These are phyloP conservation scores for Ceratocystis diversiconidia DNA, from an alignment of 2,329 filamentous ascomycete genomes.

Conservation along the genomic window DNA sequence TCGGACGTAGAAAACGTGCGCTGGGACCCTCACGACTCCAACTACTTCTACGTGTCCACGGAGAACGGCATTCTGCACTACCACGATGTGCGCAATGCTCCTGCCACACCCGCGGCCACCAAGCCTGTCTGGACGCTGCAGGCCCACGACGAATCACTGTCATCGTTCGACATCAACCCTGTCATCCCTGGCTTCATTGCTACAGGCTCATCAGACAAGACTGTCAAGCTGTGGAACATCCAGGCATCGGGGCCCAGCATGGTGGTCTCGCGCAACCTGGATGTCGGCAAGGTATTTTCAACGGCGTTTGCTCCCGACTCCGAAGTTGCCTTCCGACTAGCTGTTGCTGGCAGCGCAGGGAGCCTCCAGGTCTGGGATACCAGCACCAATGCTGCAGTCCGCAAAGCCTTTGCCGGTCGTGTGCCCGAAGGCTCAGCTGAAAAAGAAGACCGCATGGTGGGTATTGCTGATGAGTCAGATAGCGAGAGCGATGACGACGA, in stretches of 20 bases:
- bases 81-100: conserved; percentile 69
- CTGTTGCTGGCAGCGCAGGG: conserved; percentile 89
- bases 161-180: conserved; percentile 83
- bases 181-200: conserved; percentile 83
- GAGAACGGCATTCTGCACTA: conserved; percentile 86
- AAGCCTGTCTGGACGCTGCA: conserved; percentile 91
- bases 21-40: conserved; percentile 86
- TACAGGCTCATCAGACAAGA: conserved; percentile 86
- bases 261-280: conserved; percentile 81
- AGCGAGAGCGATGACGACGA: conserved; percentile 50
- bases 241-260: conserved; percentile 66
- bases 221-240: conserved; percentile 94
- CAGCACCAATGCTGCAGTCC: conserved; percentile 75
- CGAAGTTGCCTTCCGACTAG: conserved; percentile 81
- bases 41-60: conserved; percentile 91
- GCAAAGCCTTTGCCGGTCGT: conserved; percentile 65
- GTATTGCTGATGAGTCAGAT: conserved; percentile 53
- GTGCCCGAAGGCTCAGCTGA: conserved; percentile 42
- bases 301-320: conserved; percentile 78
- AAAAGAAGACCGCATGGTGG: conserved; percentile 63
- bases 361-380: conserved; percentile 93
- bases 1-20: conserved; percentile 84
- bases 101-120: conserved; percentile 54
- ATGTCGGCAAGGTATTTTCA: conserved; percentile 89
- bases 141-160: conserved; percentile 84